Percentiles rank a stretch among this genome's conserved stretches.
These are phyloP conservation scores for Ramaria sp. DNA, from an alignment of 768 basidiomycete species.

Conservation along the genomic window DNA sequence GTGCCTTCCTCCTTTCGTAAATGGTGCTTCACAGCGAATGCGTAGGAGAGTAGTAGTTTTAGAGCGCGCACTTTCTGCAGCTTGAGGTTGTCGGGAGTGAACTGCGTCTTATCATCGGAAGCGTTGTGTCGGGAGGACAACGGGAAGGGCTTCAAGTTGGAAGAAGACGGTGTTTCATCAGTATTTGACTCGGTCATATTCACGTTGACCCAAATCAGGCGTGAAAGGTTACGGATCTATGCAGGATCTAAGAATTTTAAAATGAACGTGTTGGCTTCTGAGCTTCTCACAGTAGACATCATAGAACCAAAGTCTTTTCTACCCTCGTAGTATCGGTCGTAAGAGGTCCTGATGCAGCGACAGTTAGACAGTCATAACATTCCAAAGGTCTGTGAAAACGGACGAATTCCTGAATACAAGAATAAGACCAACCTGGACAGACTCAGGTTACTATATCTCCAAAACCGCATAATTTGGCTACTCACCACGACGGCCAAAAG, in stretches of 20 bases:
- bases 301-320: constrained; percentile 71
- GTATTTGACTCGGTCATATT: constrained; percentile 38
- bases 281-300: constrained; percentile 41
- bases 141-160: too few species aligned
- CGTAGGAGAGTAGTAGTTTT: constrained; percentile 58
- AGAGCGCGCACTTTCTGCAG: constrained; percentile 57
- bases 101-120: background rate
- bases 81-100: constrained; percentile 38
- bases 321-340: constrained; percentile 84
- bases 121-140: background rate
- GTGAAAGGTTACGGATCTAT: constrained; percentile 60
- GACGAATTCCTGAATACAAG: constrained; percentile 64
- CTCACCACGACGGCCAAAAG: constrained; percentile 82
- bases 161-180: background rate
- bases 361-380: constrained; percentile 20
- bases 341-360: constrained; percentile 58
- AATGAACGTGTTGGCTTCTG: background rate
- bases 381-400: constrained; percentile 14
- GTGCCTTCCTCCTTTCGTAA: constrained; percentile 76
- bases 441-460: background rate
- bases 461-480: constrained; percentile 7
- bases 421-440: constrained; percentile 67
- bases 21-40: constrained; percentile 68
- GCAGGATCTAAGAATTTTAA: constrained; percentile 1
- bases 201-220: constrained; percentile 73